These are phyloP conservation scores for Gloeophyllum trabeum DNA, from an alignment of 768 basidiomycete genomes.

Conservation along the genomic window DNA sequence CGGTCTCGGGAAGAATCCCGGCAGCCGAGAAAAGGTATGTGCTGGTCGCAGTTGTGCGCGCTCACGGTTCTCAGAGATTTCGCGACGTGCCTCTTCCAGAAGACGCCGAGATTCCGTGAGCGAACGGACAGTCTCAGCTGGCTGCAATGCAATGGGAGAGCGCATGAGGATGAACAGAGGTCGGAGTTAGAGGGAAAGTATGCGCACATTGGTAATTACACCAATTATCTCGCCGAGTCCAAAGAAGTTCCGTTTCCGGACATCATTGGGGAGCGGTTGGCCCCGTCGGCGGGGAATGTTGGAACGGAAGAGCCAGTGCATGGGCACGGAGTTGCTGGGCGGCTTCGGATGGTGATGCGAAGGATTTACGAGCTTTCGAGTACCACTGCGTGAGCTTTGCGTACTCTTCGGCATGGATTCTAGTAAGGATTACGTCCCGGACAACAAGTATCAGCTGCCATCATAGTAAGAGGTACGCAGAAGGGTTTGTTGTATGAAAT, in stretches of 20 bases:
- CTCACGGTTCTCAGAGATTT: slow-evolving; percentile 60
- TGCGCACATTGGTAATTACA: slow-evolving; percentile 62
- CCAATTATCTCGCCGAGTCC: slow-evolving; percentile 71
- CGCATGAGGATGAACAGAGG: neutral
- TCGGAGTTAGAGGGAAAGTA: neutral
- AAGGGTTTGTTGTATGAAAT: too few relatives aligned
- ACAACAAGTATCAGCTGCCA: too few relatives aligned
- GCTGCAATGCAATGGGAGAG: slow-evolving; percentile 28
- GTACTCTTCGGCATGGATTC: too few relatives aligned
- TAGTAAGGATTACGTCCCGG: too few relatives aligned
- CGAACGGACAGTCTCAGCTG: slow-evolving; percentile 67
- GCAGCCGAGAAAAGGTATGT: slow-evolving; percentile 70
- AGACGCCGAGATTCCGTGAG: slow-evolving; percentile 68
- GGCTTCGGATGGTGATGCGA: neutral
- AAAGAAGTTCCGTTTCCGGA: slow-evolving; percentile 63
- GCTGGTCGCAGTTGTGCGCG: slow-evolving; percentile 54
- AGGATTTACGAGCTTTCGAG: too few relatives aligned
- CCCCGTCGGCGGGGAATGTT: slow-evolving; percentile 1
- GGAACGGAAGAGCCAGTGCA: slow-evolving; percentile 1
- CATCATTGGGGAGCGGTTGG: slow-evolving; percentile 36
- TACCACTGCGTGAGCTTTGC: too few relatives aligned
- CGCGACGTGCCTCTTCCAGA: slow-evolving; percentile 68
- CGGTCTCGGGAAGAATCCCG: slow-evolving; percentile 61
- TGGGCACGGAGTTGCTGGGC: too few relatives aligned
- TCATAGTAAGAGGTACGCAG: too few relatives aligned